Base-by-base conservation (phyloP, 768 basidiomycete genomes). In the Hygrophoropsis aurantiaca region DNA sequence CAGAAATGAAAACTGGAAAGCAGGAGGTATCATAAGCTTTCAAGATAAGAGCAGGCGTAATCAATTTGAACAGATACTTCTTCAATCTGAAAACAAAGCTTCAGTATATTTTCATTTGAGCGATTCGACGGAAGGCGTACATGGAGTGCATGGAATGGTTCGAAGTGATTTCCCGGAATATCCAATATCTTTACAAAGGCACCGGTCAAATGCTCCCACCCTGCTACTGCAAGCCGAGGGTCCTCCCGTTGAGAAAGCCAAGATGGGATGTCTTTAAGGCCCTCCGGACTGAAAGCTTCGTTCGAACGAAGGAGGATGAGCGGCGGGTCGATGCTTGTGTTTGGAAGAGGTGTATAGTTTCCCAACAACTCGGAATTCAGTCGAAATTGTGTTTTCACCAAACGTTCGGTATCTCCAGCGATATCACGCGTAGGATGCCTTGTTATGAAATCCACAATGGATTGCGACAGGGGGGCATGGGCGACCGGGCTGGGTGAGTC, bases 121-220 rank as follows among this genome's bases (percentile, higher is more conserved):
- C 38, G 40, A 24, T 23, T 6, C 16, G 40, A 25, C 30, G 11
- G 33, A 25, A 13, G 18, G 61, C 78, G 54, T 48, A 87, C 86
- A 57, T 82, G 75, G 8, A 53, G 49, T 8, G 62, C 49, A 38
- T 74, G 67, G 58, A 88, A 87, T 0, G 77, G 69, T 52, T 75
- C 61, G 50, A 87, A 87, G 52, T 88, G 86, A 58, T 87, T 63
- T 0, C 86, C 86, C 0, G 84, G 80, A 3, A 87, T 78, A 50
- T 81, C 77, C 34, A 79, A 58, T 2, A 76, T 66, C 32, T 71
- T 68, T 1, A 85, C 47, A 5, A 57, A 24, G 8, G 40, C 48
- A 4, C 68, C 69, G 0, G 73, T 61, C 8, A 82, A 51, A 0
- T 36, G 51, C 44, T 78, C 73, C 85, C 86, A 87, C 18, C 68